A percentile compares a stretch with the other conserved stretches of the same genome.
Conservation (phyloP, 352 stramenopile genomes). For the Globisporangium megalacanthum region DNA sequence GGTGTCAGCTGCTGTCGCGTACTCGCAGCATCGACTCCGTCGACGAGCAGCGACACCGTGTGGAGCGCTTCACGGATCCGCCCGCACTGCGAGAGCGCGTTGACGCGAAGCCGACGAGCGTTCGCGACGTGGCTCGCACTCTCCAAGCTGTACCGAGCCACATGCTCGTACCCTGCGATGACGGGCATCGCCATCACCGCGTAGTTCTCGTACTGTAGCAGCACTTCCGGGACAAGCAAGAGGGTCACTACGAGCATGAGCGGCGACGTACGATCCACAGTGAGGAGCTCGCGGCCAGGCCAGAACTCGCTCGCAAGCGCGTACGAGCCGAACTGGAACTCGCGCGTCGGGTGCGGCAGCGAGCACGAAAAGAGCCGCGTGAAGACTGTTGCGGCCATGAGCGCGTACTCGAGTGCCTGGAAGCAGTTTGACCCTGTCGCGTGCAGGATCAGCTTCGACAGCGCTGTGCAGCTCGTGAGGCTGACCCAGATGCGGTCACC, state of each 20-base stretch:
- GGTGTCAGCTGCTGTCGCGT: background rate
- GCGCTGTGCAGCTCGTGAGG: conserved; percentile 40
- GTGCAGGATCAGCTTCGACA: conserved; percentile 57
- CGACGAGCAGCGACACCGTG: conserved; percentile 25
- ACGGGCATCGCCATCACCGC: conserved; percentile 46
- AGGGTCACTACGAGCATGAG: conserved; percentile 35
- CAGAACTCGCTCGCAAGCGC: conserved; percentile 45
- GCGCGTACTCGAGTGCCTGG: conserved; percentile 46
- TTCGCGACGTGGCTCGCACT: conserved; percentile 48
- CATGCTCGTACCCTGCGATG: conserved; percentile 47
- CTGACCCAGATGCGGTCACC: conserved; percentile 53
- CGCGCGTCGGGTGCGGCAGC: conserved; percentile 48
- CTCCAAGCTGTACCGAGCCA: conserved; percentile 35
- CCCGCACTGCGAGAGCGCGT: conserved; percentile 45
- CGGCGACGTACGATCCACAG: conserved; percentile 30
- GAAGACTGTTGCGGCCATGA: conserved; percentile 60
- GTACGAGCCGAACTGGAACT: conserved; percentile 60
- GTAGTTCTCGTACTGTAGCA: conserved; percentile 52
- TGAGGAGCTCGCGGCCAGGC: conserved; percentile 43
- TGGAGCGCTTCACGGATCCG: conserved; percentile 47
- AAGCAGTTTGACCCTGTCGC: conserved; percentile 25
- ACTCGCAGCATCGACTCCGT: conserved; percentile 8
- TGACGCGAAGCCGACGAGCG: conserved; percentile 36
- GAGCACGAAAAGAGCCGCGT: conserved; percentile 53
- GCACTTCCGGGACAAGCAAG: conserved; percentile 34